Evolutionary conservation across 257 asterid genomes (phyloP), one percentile per base, ranked within the genome.

Genomic region (Solanum clarkiae): DNA sequence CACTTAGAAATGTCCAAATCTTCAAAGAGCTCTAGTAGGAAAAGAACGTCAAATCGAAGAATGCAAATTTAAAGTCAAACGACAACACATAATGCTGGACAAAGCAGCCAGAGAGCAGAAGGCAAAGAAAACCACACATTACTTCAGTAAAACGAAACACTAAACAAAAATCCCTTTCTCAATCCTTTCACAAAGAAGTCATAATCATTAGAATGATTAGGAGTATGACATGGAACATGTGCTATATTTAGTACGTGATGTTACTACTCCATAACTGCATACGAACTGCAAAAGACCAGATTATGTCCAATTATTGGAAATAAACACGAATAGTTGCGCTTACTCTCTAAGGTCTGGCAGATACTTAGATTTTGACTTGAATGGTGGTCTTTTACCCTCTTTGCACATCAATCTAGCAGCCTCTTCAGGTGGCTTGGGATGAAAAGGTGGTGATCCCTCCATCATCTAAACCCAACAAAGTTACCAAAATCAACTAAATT

Each of bases 271-370:
- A 83, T 69, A 18, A 84, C 51, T 26, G 44, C 86, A 53, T 45
- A 29, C 15, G 15, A 68, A 83, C 44, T 6, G 54, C 77, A 51
- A 68, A 66, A 68, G 51, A 68, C 26, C 47, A 66, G 42, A 53
- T 63, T 69, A 32, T n/a, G 15, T 42, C 45, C 65, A 36, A 68
- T 3, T 32, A 51, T 20, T 20, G 53, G 69, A 69, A 68, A 53
- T 47, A 69, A 68, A 82, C 69, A 29, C 15, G 56, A 66, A 69
- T 8, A 2, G 65, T n/a, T 49, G 49, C 4, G 87, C 98, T 91
- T 91, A 95, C 98, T 93, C 99, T 90, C 88, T 94, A n/a, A 96
- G 83, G 42, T 95, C 97, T 26, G 91, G 85, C 81, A 98, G 99
- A 90, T 92, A 91, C 87, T 93, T 94, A 75, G 95, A 92, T 86